Evolutionary conservation across 768 basidiomycete species (phyloP).

Genomic region (Serpula lacrymans): DNA sequence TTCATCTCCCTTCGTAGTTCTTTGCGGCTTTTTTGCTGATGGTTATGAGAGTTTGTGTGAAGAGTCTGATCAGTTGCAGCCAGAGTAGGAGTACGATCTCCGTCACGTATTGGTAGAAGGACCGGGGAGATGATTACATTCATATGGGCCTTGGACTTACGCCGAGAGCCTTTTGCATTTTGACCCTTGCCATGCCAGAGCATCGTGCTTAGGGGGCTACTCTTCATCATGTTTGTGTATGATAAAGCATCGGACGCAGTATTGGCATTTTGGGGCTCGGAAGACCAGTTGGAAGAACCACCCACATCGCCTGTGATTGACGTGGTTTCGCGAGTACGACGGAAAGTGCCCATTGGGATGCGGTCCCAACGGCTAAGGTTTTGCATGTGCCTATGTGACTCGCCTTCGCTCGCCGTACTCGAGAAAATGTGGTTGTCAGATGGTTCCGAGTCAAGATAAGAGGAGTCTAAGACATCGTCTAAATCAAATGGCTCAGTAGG

Average conservation of each 20-base stretch:
- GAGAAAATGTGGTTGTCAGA: conserved; percentile 28
- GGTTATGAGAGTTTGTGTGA: conserved; percentile 35
- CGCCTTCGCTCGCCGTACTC: conserved; percentile 32
- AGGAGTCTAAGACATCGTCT: conserved; percentile 74
- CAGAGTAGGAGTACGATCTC: conserved; percentile 54
- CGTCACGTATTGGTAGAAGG: conserved; percentile 48
- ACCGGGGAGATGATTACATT: conserved; percentile 48
- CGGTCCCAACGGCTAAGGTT: conserved; percentile 69
- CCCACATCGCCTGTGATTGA: no score
- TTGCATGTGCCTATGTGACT: conserved; percentile 37
- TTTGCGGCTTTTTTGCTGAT: conserved; percentile 53
- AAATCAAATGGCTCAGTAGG: conserved; percentile 54
- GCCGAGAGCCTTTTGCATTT: conserved; percentile 15
- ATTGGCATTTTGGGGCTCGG: conserved; percentile 22
- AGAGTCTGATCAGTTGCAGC: conserved; percentile 29
- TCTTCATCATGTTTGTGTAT: conserved; percentile 45
- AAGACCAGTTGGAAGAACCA: conserved; percentile 27
- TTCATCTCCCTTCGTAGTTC: conserved; percentile 68
- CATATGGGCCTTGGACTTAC: conserved; percentile 27
- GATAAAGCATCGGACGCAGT: conserved; percentile 19
- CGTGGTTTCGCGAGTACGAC: conserved; percentile 49
- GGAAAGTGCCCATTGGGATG: conserved; percentile 70
- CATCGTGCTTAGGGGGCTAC: conserved; percentile 54
- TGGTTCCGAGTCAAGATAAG: conserved; percentile 61
- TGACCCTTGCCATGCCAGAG: conserved; percentile 48